Evolutionary conservation across 2,329 filamentous ascomycete species (phyloP).

Genomic region (Xylaria digitata): DNA sequence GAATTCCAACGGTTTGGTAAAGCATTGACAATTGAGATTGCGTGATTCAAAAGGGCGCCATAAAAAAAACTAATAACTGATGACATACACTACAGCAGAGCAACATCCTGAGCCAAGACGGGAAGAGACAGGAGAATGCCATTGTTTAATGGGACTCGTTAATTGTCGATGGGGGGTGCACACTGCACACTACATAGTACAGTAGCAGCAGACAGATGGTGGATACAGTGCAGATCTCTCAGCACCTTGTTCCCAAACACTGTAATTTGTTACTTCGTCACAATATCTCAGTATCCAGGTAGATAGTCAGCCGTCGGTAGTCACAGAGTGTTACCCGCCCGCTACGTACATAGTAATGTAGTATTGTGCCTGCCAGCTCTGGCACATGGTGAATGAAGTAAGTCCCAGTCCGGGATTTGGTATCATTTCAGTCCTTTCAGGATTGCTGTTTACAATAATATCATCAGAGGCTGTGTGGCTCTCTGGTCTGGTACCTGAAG

Average conservation of each 20-base stretch:
- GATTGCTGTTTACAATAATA: constrained; percentile 12
- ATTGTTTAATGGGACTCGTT: constrained; percentile 20
- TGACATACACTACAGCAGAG: constrained; percentile 10
- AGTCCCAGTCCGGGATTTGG: constrained; percentile 5
- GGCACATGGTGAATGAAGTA: neutral
- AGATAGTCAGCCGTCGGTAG: constrained; percentile 13
- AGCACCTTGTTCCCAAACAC: neutral
- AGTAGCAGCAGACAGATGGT: neutral
- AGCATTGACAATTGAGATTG: constrained; percentile 29
- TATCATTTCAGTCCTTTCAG: neutral
- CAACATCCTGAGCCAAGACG: constrained; percentile 8
- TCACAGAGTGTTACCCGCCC: constrained; percentile 31
- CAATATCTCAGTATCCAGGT: neutral
- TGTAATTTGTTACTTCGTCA: constrained; percentile 22
- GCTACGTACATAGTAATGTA: neutral
- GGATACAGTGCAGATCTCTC: constrained; percentile 14
- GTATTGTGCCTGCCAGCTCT: neutral
- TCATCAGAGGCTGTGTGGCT: constrained; percentile 22
- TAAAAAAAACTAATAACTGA: neutral
- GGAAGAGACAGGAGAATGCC: constrained; percentile 23
- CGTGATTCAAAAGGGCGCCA: constrained; percentile 18
- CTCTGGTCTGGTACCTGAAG: constrained; percentile 36
- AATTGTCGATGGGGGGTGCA: constrained; percentile 19
- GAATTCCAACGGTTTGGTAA: constrained; percentile 26
- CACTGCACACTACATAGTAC: neutral